These are phyloP conservation scores for Friedmanniomyces simplex DNA, from an alignment of 495 filamentous ascomycete genomes.

Conservation along the genomic window DNA sequence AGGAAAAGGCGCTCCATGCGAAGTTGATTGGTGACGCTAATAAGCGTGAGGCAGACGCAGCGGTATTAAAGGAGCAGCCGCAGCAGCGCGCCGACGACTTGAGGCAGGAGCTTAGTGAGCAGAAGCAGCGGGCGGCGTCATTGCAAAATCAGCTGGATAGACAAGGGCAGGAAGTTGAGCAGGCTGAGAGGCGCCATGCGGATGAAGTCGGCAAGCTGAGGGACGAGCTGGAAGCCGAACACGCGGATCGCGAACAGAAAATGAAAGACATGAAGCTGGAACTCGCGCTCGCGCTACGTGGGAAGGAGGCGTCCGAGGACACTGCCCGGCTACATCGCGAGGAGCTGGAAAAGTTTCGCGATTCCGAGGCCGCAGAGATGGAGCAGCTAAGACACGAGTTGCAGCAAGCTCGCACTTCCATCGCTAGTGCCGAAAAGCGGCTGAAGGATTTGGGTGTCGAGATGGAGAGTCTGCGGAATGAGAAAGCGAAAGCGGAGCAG, in stretches of 20 bases:
- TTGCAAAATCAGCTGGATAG: conserved; percentile 1
- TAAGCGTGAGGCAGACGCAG: neutral
- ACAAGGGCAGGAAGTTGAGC: neutral
- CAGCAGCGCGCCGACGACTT: conserved; percentile 1
- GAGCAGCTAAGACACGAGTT: conserved; percentile 12
- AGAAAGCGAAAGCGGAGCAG: neutral
- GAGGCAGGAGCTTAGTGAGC: neutral
- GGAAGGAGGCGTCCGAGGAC: conserved; percentile 6
- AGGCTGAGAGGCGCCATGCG: neutral
- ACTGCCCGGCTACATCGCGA: conserved; percentile 5
- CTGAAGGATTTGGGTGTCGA: neutral
- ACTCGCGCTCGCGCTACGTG: conserved; percentile 2
- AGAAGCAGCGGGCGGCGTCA: neutral
- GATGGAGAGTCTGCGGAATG: neutral
- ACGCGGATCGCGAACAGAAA: neutral
- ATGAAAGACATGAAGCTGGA: conserved; percentile 1
- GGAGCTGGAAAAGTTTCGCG: conserved; percentile 14
- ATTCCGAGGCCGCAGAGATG: conserved; percentile 11
- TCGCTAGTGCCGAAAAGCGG: conserved; percentile 1
- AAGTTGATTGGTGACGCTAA: neutral
- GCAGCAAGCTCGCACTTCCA: conserved; percentile 3
- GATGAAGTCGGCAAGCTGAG: neutral
- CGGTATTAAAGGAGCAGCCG: conserved; percentile 1
- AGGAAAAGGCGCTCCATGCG: conserved; percentile 6
- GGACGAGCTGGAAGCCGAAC: neutral